Evolutionary conservation across 2,329 filamentous ascomycete genomes (phyloP), one percentile per base, ranked within the genome.

Genomic region (Aspergillus chevalieri): DNA sequence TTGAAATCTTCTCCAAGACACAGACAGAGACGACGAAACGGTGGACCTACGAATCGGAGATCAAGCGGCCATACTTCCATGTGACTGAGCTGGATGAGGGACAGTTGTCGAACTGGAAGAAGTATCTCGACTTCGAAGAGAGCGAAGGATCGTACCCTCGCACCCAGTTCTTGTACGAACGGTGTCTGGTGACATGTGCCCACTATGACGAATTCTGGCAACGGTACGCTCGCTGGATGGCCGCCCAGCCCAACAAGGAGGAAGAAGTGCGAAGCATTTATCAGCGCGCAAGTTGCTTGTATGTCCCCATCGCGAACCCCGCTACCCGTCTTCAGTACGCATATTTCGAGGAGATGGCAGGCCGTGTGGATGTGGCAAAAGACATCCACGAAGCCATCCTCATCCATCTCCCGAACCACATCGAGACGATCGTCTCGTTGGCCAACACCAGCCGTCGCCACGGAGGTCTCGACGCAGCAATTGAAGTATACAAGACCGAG

Each of bases 181-280:
- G 93, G 46, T 97, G 91, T 61, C 72, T 98, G 47, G 89, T 95
- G 33, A 92, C 89, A 0, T 94, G 89, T 62, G 92, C 93, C 14
- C 86, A 94, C 58, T 96, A 98, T 65, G 92, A 97, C 45, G 92
- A 97, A 65, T 95, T 97, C 69, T 98, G 93, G 93, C 83, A 95
- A 62, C 86, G 93, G n/a, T 98, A 95, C 69, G 89, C 87, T 14
- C 80, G 92, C 38, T 98, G 93, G 93, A 95, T 96, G 87, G 78
- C 81, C 51, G 83, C 83, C 0, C 88, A 95, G 64, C 73, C 82
- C 1, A 83, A 78, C 58, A 95, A 94, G 67, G 84, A 90, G 43
- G 89, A 96, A 65, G 91, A 96, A 64, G 85, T 92, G 5, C 86
- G 93, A 50, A 91, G 89, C 68, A 93, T 97, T 55, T 97, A 94